Base-by-base conservation (phyloP, 1,284 basidiomycete genomes). In the Irpex rosettiformis region DNA sequence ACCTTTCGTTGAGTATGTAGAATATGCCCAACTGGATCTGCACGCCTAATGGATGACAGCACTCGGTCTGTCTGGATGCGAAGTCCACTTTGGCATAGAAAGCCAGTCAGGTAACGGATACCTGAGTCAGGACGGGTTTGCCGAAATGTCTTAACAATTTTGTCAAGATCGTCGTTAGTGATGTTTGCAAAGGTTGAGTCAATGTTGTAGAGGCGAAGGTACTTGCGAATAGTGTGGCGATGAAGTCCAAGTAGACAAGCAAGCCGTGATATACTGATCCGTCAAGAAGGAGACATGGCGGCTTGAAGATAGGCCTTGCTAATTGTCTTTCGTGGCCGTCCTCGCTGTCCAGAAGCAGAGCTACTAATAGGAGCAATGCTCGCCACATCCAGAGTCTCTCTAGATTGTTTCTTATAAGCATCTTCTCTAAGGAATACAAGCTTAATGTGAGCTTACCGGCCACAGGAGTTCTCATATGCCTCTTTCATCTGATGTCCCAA, bases 91-190 rank as follows among this genome's bases (percentile, higher is more conserved):
- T 27, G 18, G 11, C 55, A 48, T 2, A 57, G 30, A 40, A 57
- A 57, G 2, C 55, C 55, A 2, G 47, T 37, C 4, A 49, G 52
- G 51, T 63, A 67, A 1, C 55, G 53, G 4, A 61, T 42, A 2
- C 67, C 68, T 1, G 65, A 55, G 4, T 60, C 45, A 16, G 66
- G 68, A 27, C 64, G 48, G 1, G 13, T 8, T 6, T 22, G 8
- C 0, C 37, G 18, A n/a, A 56, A 59, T 0, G 48, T 16, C n/a
- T 40, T 16, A 1, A 59, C 52, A 18, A 59, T 42, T 1, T n/a
- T 13, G 28, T 59, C 58, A 2, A 59, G 30, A 22, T 59, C 25
- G 13, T 3, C 30, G 28, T 59, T 55, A 10, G 54, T 18, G 18
- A 59, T 25, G 37, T 2, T 33, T 3, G 54, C 27, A 25, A 52